Base-by-base conservation (phyloP, 345 rosid species). In the Angophora floribunda region DNA sequence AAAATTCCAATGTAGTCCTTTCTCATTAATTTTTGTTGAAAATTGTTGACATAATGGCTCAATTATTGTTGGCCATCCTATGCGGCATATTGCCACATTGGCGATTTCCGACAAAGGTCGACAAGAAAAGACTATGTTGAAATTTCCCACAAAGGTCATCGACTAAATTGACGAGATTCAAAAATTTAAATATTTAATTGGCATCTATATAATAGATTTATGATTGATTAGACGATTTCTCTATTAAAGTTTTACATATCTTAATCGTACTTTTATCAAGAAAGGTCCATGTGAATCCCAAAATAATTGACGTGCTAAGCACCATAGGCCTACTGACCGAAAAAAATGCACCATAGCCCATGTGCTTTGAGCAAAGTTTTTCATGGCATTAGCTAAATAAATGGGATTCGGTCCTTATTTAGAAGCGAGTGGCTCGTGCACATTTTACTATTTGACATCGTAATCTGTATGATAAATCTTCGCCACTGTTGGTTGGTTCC, bases 41-140 rank as follows among this genome's bases (percentile, higher is more conserved):
- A 26, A 26, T 59, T 5, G 1, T 0, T 5, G 7, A 11, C 1
- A 3, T 26, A 26, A 5, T 3, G 6, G 0, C 26, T 3, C 28
- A 11, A 4, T 63, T 9, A 63, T 63, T 2, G 4, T 28, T 0
- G 2, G 2, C 2, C 17, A 16, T 63, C 36, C 6, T 63, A 63
- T 14, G 36, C 1, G 19, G 13, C 9, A n/a, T 13, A n/a, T 2
- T 28, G 4, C 9, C 2, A 63, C 1, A 6, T 63, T 4, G 6
- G 3, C 0, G 1, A 13, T 63, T 63, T n/a, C 4, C 6, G 3
- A 2, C 8, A 1, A 28, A 13, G 28, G 4, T 63, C 28, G 32
- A 13, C 7, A 6, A 8, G 36, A 28, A 6, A 4, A 36, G n/a
- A 28, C 16, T 61, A 28, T 0, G 2, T 2, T 70, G 24, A 45